Base-by-base conservation (phyloP, 805 yeast species). In the Teunomyces gatunensis region DNA sequence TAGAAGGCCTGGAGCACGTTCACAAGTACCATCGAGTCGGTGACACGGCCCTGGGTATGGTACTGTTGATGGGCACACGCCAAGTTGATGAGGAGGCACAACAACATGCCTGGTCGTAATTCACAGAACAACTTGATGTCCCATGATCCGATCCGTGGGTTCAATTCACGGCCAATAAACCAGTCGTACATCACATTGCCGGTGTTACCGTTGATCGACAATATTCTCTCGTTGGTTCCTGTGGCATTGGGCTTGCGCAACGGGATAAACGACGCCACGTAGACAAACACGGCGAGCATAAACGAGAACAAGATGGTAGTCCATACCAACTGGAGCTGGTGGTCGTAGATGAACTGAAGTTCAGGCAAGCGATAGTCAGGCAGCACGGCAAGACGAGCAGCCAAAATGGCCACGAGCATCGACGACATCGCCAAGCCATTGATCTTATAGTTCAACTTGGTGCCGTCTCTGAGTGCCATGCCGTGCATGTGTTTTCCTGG, bases 121-220 rank as follows among this genome's bases (percentile, higher is more conserved):
- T 94, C 99, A 66, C 96, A 88, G 59, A 87, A 94, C 56, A 90
- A 67, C 69, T 94, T 94, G 65, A 94, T 82, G 63, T 94, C 99
- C 76, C 91, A 81, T 0, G 78, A 59, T 1, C 95, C 94, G 49
- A 88, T 72, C 56, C 98, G 77, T 23, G 98, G 99, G 64, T 94
- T 94, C 60, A 94, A 74, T 68, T 92, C 98, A 50, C 99, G 82
- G 27, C 99, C 99, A 62, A 94, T 90, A 61, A 90, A 94, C 97
- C 97, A 91, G 61, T 94, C 97, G 62, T 87, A 92, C 7, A 92
- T 56, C 0, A 67, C 55, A 54, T 79, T 83, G 0, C 89, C 87
- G 0, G 96, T 76, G 68, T 92, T 92, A 2, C 99, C 99, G 39
- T 94, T 94, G 34, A 79, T 65, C 0, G 97, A 91, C 45, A 94